These are phyloP conservation scores for Globisporangium spinosum DNA, from an alignment of 352 stramenopile genomes.

Conservation along the genomic window DNA sequence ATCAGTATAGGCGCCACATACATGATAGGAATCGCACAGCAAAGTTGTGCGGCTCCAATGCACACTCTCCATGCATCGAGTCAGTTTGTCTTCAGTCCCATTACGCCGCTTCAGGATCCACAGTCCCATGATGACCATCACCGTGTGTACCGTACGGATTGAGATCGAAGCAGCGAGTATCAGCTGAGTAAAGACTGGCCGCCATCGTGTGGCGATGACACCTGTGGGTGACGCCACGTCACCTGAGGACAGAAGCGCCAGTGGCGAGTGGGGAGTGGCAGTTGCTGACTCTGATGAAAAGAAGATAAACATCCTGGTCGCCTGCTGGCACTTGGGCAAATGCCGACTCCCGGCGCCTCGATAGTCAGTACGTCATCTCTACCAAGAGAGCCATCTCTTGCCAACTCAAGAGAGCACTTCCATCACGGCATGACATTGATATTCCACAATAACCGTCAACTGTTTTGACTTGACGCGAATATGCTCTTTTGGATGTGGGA, in stretches of 20 bases:
- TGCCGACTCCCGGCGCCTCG: not conserved
- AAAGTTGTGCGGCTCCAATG: too few relatives aligned
- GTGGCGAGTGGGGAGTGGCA: not conserved
- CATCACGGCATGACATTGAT: too few relatives aligned
- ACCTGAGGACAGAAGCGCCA: not conserved
- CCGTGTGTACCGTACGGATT: not conserved
- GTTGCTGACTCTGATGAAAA: not conserved
- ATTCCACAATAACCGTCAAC: too few relatives aligned
- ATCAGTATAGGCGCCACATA: too few relatives aligned
- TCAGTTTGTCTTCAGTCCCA: too few relatives aligned
- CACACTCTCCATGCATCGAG: too few relatives aligned
- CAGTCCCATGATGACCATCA: not conserved
- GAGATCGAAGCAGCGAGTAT: not conserved
- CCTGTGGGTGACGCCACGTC: not conserved
- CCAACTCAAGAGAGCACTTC: too few relatives aligned
- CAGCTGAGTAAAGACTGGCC: not conserved
- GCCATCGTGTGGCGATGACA: not conserved
- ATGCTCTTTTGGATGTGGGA: not conserved
- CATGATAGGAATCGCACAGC: too few relatives aligned
- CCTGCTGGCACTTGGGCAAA: not conserved
- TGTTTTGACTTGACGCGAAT: not conserved
- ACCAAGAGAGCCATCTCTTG: too few relatives aligned
- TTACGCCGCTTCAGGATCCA: not conserved
- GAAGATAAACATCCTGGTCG: not conserved
- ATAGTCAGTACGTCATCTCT: not conserved